phyloP scores from a whole-genome alignment of 1,284 basidiomycete species.

The Trichosporon coremiiforme region DNA sequence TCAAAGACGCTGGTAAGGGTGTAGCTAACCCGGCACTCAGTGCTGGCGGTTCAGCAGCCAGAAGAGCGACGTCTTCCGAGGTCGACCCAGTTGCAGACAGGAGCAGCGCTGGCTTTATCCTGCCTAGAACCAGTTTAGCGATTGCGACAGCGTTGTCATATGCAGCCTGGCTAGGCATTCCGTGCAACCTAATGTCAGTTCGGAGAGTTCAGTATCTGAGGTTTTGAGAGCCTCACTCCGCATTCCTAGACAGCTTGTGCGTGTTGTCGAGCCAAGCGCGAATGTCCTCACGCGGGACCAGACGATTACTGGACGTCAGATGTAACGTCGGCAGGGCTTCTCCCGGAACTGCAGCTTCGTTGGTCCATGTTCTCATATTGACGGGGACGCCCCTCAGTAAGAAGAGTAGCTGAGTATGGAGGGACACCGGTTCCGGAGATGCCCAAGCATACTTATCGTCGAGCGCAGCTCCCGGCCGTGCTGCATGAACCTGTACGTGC shows the following conservation, averaged over 20 bases:
- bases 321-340: constrained; percentile 44
- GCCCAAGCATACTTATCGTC: constrained; percentile 42
- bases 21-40: constrained; percentile 47
- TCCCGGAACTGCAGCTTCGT: constrained; percentile 42
- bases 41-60: constrained; percentile 41
- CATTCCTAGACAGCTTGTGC: constrained; percentile 22
- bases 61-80: constrained; percentile 27
- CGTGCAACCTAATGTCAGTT: constrained; percentile 39
- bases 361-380: constrained; percentile 43
- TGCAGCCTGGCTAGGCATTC: constrained; percentile 43
- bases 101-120: constrained; percentile 43
- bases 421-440: constrained; percentile 39
- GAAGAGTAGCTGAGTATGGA: constrained; percentile 51
- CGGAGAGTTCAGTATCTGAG: no score
- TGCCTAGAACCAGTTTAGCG: constrained; percentile 41
- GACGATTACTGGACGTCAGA: constrained; percentile 35
- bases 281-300: constrained; percentile 44
- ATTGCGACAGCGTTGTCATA: constrained; percentile 49
- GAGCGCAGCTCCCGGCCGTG: constrained; percentile 25
- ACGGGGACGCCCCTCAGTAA: constrained; percentile 43
- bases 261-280: constrained; percentile 45
- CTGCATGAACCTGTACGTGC: constrained; percentile 34
- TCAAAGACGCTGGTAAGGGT: constrained; percentile 47
- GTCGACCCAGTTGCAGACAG: constrained; percentile 26
- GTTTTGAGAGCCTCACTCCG: neutral